Percentiles rank a stretch among this genome's conserved stretches.
Evolutionary conservation across 2,329 filamentous ascomycete genomes (phyloP).

Genomic region (Monosporascus sp.): DNA sequence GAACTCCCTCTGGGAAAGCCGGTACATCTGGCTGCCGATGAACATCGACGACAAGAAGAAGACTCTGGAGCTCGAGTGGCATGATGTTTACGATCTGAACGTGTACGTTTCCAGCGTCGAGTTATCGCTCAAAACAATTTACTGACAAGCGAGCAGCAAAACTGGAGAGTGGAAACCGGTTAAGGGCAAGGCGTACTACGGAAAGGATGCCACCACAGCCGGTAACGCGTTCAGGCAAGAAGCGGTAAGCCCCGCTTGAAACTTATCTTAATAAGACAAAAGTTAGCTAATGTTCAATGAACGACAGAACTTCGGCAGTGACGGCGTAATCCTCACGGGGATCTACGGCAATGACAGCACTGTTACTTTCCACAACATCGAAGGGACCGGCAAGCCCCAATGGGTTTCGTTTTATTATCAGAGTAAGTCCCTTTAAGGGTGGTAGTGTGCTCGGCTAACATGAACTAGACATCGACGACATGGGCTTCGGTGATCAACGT

Average conservation of each 20-base stretch:
- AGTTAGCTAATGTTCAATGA: conserved; percentile 5
- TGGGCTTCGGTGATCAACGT: conserved; percentile 52
- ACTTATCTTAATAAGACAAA: background rate
- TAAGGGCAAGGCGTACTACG: conserved; percentile 41
- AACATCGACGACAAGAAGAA: conserved; percentile 47
- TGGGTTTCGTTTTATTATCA: conserved; percentile 56
- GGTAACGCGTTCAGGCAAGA: conserved; percentile 50
- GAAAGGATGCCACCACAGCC: conserved; percentile 35
- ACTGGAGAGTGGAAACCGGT: conserved; percentile 42
- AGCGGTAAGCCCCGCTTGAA: conserved; percentile 26
- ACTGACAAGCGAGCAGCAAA: conserved; percentile 22
- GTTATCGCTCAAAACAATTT: background rate
- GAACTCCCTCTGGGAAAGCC: conserved; percentile 50
- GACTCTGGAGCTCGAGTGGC: conserved; percentile 43
- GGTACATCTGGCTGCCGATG: conserved; percentile 53
- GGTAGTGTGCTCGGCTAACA: background rate
- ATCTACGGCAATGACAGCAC: conserved; percentile 52
- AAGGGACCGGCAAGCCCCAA: conserved; percentile 45
- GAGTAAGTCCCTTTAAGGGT: conserved; percentile 20
- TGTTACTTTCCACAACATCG: conserved; percentile 42
- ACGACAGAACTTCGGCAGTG: conserved; percentile 38
- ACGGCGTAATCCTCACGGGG: conserved; percentile 41
- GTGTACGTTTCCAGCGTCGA: conserved; percentile 27
- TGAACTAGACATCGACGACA: conserved; percentile 45
- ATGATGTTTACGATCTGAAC: conserved; percentile 51